Conservation (phyloP, 75 land plant species). For the Selaginella tamariscina region DNA sequence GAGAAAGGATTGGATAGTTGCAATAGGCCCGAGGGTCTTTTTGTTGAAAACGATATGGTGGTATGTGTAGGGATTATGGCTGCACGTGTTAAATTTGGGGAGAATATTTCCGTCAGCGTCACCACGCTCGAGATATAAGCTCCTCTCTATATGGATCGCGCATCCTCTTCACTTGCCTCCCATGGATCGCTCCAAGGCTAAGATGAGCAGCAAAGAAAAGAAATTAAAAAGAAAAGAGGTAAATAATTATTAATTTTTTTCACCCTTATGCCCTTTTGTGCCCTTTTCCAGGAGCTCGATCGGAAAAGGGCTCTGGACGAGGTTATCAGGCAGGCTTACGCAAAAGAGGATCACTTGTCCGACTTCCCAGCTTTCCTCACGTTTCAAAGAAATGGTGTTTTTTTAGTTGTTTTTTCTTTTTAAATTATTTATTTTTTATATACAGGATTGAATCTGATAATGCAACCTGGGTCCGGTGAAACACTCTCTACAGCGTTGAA, state of each 20-base stretch:
- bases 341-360: conserved; percentile 46
- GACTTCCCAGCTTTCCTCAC: conserved; percentile 53
- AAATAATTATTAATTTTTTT: neutral
- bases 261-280: neutral
- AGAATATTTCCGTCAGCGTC: neutral
- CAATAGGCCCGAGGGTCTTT: no score
- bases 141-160: no score
- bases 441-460: conserved; percentile 48
- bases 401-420: neutral
- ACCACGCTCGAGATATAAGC: no score
- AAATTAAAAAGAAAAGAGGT: conserved; percentile 27
- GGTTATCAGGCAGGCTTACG: conserved; percentile 42
- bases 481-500: conserved; percentile 46
- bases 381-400: conserved; percentile 49
- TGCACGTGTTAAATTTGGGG: neutral
- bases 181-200: neutral
- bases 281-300: conserved; percentile 39
- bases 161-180: neutral
- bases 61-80: neutral
- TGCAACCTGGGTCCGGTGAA: conserved; percentile 62
- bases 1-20: no score
- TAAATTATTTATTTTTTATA: neutral
- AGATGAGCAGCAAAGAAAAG: conserved; percentile 24
- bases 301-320: conserved; percentile 59
- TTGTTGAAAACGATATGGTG: no score